Conservation (phyloP, 352 stramenopile genomes). For the Phytopythium ostracodes region DNA sequence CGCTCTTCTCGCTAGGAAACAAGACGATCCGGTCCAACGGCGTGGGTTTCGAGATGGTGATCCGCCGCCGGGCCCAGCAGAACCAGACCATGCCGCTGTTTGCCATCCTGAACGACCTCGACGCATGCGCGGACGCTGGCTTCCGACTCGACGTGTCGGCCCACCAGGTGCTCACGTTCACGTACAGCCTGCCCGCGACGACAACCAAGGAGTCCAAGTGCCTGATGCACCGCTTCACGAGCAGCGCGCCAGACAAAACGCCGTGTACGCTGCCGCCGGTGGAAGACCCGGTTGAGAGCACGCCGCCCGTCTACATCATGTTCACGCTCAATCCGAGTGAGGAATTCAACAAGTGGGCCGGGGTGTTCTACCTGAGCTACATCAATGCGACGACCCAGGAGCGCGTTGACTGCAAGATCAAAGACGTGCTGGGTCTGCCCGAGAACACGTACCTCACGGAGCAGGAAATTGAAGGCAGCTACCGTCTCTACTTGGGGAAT, state of each 20-base stretch:
- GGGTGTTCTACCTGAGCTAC: slow-evolving; percentile 58
- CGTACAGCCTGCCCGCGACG: slow-evolving; percentile 57
- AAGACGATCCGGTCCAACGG: slow-evolving; percentile 11
- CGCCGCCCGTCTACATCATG: slow-evolving; percentile 51
- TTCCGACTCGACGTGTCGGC: slow-evolving; percentile 65
- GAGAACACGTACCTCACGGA: slow-evolving; percentile 6
- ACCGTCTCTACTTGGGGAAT: slow-evolving; percentile 59
- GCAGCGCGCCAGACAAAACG: neutral
- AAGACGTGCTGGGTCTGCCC: slow-evolving; percentile 9
- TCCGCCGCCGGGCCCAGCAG: slow-evolving; percentile 26
- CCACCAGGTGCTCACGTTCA: slow-evolving; percentile 48
- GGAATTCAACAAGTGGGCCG: slow-evolving; percentile 19
- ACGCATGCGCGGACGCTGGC: slow-evolving; percentile 56
- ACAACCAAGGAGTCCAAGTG: neutral
- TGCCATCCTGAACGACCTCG: slow-evolving; percentile 56
- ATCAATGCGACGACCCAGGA: slow-evolving; percentile 39
- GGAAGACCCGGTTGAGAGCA: slow-evolving; percentile 24
- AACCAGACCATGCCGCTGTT: slow-evolving; percentile 72
- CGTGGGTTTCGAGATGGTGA: slow-evolving; percentile 67
- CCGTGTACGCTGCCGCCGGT: slow-evolving; percentile 33
- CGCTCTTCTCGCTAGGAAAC: neutral
- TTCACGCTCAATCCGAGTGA: slow-evolving; percentile 46
- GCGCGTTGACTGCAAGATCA: slow-evolving; percentile 29
- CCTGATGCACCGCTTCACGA: neutral
- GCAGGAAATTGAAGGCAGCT: slow-evolving; percentile 36